Percentiles rank a stretch among this genome's conserved stretches.
These are phyloP conservation scores for Beauveria bassiana DNA, from an alignment of 2,329 filamentous ascomycete species.

Conservation along the genomic window DNA sequence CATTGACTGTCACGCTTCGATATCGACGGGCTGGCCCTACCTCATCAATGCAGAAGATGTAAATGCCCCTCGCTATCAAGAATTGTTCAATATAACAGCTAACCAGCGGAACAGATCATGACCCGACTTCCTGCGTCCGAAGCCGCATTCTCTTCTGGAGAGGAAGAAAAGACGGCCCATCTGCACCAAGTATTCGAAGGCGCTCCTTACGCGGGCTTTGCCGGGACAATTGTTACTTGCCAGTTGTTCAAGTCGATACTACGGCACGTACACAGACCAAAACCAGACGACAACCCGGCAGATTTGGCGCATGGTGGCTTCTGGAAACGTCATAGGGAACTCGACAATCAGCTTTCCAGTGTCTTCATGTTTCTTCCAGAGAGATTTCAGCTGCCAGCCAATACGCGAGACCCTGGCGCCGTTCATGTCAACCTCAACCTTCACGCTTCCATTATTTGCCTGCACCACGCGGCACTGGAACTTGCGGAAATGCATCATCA, in stretches of 20 bases:
- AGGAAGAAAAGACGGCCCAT: constrained; percentile 52
- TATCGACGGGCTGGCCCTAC: constrained; percentile 87
- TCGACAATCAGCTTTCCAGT: constrained; percentile 74
- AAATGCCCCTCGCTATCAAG: constrained; percentile 12
- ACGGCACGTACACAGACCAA: constrained; percentile 67
- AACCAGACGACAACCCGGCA: constrained; percentile 61
- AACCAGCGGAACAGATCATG: constrained; percentile 42
- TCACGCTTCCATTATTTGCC: constrained; percentile 78
- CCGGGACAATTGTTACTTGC: constrained; percentile 64
- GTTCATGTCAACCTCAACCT: constrained; percentile 83
- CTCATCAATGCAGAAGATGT: constrained; percentile 66
- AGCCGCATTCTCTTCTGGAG: constrained; percentile 62
- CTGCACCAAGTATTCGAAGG: constrained; percentile 59
- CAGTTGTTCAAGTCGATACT: constrained; percentile 76
- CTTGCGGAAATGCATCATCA: constrained; percentile 68
- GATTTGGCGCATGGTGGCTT: constrained; percentile 70
- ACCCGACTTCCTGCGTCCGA: constrained; percentile 78
- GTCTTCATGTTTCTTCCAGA: constrained; percentile 73
- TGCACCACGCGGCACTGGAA: constrained; percentile 83
- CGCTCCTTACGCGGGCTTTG: constrained; percentile 60
- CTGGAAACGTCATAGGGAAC: constrained; percentile 75
- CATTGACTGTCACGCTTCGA: constrained; percentile 75
- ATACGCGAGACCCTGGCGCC: constrained; percentile 61
- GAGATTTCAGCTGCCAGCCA: constrained; percentile 61
- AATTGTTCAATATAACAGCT: neutral